These are phyloP conservation scores for Eurotiales sp. DNA, from an alignment of 2,329 filamentous ascomycete species.

Conservation along the genomic window DNA sequence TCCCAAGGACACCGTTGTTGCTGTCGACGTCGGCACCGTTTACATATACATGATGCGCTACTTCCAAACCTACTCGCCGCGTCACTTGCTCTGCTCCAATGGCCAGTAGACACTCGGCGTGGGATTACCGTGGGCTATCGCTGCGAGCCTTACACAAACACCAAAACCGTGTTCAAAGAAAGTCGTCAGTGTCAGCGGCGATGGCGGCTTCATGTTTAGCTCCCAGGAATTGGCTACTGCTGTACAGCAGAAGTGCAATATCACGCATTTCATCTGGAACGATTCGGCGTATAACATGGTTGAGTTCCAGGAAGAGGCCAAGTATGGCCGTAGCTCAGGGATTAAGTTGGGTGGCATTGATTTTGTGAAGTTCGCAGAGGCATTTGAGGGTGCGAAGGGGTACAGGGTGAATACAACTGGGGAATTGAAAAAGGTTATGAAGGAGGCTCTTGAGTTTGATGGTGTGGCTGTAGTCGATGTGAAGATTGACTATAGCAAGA, in stretches of 20 bases:
- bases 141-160: slow-evolving; percentile 8
- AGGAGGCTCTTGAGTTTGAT: slow-evolving; percentile 7
- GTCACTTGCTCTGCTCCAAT: slow-evolving; percentile 15
- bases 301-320: slow-evolving; percentile 15
- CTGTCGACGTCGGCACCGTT: slow-evolving; percentile 12
- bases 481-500: slow-evolving; percentile 14
- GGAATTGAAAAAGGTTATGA: slow-evolving; percentile 11
- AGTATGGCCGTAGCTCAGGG: slow-evolving; percentile 13
- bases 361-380: slow-evolving; percentile 14
- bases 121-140: slow-evolving; percentile 12
- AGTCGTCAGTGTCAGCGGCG: slow-evolving; percentile 14
- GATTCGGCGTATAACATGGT: slow-evolving; percentile 15
- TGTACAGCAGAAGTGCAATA: slow-evolving; percentile 13
- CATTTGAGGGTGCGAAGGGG: slow-evolving; percentile 11
- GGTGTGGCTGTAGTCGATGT: slow-evolving; percentile 13
- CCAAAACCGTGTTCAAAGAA: slow-evolving; percentile 9
- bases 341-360: slow-evolving; percentile 12
- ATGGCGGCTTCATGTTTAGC: slow-evolving; percentile 15
- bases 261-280: slow-evolving; percentile 16
- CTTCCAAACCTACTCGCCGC: slow-evolving; percentile 12
- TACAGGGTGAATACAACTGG: slow-evolving; percentile 1
- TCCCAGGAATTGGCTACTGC: slow-evolving; percentile 12
- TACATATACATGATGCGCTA: slow-evolving; percentile 16
- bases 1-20: slow-evolving; percentile 10
- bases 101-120: slow-evolving; percentile 13